These are phyloP conservation scores for Lentinula raphanica DNA, from an alignment of 768 basidiomycete species.

Conservation along the genomic window DNA sequence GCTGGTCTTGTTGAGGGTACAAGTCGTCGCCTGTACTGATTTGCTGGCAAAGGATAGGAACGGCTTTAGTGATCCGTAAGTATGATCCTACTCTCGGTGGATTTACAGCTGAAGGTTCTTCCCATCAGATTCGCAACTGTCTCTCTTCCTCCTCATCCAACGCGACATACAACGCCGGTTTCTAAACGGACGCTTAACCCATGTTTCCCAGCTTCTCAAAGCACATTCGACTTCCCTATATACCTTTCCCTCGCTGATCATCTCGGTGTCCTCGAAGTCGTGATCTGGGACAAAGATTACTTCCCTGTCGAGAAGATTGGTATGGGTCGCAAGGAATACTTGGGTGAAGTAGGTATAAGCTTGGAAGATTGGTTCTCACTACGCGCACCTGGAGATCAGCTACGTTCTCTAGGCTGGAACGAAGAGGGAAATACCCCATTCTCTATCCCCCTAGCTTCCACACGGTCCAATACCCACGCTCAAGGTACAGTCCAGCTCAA, in stretches of 20 bases:
- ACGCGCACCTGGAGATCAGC: constrained; percentile 20
- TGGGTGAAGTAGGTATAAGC: constrained; percentile 79
- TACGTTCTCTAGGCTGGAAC: constrained; percentile 46
- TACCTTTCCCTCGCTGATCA: constrained; percentile 70
- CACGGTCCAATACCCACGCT: constrained; percentile 33
- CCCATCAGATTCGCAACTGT: constrained; percentile 61
- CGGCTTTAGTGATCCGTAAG: constrained; percentile 76
- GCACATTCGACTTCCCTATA: constrained; percentile 88
- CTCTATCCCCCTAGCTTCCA: constrained; percentile 34
- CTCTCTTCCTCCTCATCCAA: constrained; percentile 42
- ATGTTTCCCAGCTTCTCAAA: constrained; percentile 55
- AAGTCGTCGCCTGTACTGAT: constrained; percentile 59
- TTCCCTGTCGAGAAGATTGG: constrained; percentile 24
- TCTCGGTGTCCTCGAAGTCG: constrained; percentile 73
- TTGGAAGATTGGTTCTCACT: constrained; percentile 76
- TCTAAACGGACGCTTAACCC: constrained; percentile 71
- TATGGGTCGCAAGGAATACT: constrained; percentile 70
- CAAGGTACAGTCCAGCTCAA: constrained; percentile 39
- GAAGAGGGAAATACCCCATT: constrained; percentile 66
- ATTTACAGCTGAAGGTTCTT: not conserved
- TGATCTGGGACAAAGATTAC: constrained; percentile 93
- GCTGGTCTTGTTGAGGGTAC: constrained; percentile 60
- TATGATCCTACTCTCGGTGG: constrained; percentile 12
- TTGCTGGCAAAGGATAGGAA: constrained; percentile 61
- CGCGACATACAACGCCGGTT: constrained; percentile 67